Base-by-base conservation (phyloP, 805 yeast species). In the Starmerella kuoi region DNA sequence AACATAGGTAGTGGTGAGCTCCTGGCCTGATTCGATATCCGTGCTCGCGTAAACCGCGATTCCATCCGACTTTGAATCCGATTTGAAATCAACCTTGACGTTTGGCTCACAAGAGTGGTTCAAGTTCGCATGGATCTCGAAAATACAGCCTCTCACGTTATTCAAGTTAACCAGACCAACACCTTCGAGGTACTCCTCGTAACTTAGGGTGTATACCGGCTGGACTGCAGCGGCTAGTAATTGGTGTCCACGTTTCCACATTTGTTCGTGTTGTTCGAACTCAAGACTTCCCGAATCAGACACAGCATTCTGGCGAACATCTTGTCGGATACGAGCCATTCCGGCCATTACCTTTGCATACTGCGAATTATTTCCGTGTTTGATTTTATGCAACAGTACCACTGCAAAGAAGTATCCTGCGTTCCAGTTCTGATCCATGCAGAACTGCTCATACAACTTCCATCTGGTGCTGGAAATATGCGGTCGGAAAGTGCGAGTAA, bases 41-140 rank as follows among this genome's bases (percentile, higher is more conserved):
- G 73, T 64, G 25, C 67, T 65, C 1, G 93, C 85, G 41, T 57
- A 66, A 1, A 79, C 73, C 49, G 70, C 73, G 48, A 83, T 65
- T 3, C 82, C 81, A 18, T 68, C 69, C 7, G 67, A 61, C 31
- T 72, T 65, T 6, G 64, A 61, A 18, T 65, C 65, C 15, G 66
- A 58, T 18, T 26, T 28, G 42, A 40, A 35, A 24, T 73, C 77
- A 2, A 55, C 55, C 27, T 68, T 65, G 3, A 77, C 76, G 53
- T 77, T 82, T 2, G 91, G 87, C 31, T 69, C 74, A 62, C 94
- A 84, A 52, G 67, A 68, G 56, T 84, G 94, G 55, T 83, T 83
- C 53, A 83, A 62, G 55, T 80, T 81, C 0, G 91, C 74, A 47
- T 79, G 80, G 7, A 68, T 55, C 46, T 74, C 65, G 56, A 67